phyloP scores from a whole-genome alignment of 75 land plant genomes.

The Azolla pinnata region DNA sequence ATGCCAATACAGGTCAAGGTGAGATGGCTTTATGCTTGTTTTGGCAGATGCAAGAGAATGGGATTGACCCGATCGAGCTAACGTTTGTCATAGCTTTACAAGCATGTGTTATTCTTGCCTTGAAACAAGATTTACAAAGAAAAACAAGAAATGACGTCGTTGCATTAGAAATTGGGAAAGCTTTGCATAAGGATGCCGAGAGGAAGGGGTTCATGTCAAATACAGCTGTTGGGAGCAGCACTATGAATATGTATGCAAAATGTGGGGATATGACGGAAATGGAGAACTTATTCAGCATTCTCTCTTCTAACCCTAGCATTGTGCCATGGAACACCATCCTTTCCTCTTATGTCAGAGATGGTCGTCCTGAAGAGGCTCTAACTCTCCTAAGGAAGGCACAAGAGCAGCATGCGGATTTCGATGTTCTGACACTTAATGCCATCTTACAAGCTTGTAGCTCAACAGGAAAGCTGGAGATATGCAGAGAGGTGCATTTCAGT shows the following conservation, averaged over 20 bases:
- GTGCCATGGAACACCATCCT: conserved; percentile 1
- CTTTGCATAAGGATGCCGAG: not conserved
- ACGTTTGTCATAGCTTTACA: not conserved
- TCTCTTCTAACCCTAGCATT: not conserved
- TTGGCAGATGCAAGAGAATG: not conserved
- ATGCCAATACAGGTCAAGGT: not conserved
- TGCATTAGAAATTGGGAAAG: not conserved
- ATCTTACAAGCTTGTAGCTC: not conserved
- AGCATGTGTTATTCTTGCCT: not conserved
- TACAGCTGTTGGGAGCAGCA: not conserved
- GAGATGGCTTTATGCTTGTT: not conserved
- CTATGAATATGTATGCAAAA: conserved; percentile 4
- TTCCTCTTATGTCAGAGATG: not conserved
- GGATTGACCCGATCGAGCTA: not conserved
- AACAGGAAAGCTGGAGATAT: not conserved
- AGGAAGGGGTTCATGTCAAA: not conserved
- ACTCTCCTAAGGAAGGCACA: not conserved
- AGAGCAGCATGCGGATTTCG: not conserved
- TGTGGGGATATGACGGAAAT: not conserved
- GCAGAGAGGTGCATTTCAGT: not conserved
- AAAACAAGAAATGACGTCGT: not conserved
- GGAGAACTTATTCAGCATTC: not conserved
- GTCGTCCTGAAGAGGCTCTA: not conserved
- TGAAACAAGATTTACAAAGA: not conserved
- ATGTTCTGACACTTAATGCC: not conserved